Conservation (phyloP, 1,139 yeast species). For the Kodamaea alishanica region DNA sequence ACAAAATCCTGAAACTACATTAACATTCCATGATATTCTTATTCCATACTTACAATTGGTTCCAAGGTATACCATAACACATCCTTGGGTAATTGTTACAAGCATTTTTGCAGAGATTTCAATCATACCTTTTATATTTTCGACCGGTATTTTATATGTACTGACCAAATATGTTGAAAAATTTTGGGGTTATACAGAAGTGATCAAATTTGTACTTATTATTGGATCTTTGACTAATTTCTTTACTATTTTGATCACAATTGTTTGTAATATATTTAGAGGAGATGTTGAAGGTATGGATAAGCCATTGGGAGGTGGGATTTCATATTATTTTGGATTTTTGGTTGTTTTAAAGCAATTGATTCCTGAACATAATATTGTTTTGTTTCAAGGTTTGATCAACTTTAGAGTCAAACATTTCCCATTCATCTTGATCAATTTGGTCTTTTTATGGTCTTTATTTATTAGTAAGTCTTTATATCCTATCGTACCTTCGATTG, state of each 20-base stretch:
- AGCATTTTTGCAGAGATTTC: slow-evolving; percentile 70
- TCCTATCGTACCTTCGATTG: slow-evolving; percentile 64
- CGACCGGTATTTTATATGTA: slow-evolving; percentile 48
- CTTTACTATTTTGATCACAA: slow-evolving; percentile 28
- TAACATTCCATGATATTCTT: slow-evolving; percentile 34
- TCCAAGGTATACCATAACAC: slow-evolving; percentile 55
- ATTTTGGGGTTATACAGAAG: slow-evolving; percentile 60
- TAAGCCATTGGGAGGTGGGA: slow-evolving; percentile 66
- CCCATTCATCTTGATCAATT: slow-evolving; percentile 56
- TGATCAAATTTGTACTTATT: slow-evolving; percentile 54
- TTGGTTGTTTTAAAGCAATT: slow-evolving; percentile 84
- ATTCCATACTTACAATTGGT: slow-evolving; percentile 68
- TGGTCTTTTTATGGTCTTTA: slow-evolving; percentile 46
- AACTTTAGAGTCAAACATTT: slow-evolving; percentile 71
- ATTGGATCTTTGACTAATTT: slow-evolving; percentile 52
- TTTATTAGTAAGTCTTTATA: slow-evolving; percentile 34
- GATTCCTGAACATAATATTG: slow-evolving; percentile 82
- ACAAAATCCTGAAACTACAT: slow-evolving; percentile 3
- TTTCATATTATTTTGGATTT: slow-evolving; percentile 68
- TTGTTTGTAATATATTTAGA: slow-evolving; percentile 35
- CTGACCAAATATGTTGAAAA: slow-evolving; percentile 51
- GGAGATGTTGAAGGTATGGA: slow-evolving; percentile 39
- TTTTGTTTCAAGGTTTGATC: slow-evolving; percentile 58
- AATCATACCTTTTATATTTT: slow-evolving; percentile 46
- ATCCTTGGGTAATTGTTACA: slow-evolving; percentile 77